Conservation (phyloP, 129 eudicot species). For the Ambrosia artemisiifolia region DNA sequence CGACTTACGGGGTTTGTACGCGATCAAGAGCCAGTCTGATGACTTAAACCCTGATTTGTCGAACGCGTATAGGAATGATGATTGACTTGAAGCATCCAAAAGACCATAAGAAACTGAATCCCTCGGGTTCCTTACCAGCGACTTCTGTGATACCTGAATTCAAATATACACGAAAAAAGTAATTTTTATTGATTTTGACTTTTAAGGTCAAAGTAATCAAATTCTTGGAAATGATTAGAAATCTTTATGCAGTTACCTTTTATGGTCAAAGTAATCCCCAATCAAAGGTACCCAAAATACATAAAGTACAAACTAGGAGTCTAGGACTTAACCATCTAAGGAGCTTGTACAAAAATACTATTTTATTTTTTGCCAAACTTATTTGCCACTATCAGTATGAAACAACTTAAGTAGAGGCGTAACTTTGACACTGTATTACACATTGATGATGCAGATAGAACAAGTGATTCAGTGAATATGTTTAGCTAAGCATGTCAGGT, state of each 20-base stretch:
- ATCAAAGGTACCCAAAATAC: neutral
- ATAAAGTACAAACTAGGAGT: too few relatives aligned
- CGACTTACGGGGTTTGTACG: constrained; percentile 70
- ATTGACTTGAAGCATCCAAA: constrained; percentile 65
- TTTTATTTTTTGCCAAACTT: neutral
- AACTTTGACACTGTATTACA: neutral
- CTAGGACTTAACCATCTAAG: neutral
- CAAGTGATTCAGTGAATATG: too few relatives aligned
- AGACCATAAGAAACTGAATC: constrained; percentile 65
- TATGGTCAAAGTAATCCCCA: neutral
- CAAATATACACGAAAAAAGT: neutral
- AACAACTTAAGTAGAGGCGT: neutral
- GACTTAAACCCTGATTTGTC: constrained; percentile 69
- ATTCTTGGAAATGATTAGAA: too few relatives aligned
- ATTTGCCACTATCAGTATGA: neutral
- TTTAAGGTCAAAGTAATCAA: neutral
- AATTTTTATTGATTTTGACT: too few relatives aligned
- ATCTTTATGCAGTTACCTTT: too few relatives aligned
- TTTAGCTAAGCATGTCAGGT: too few relatives aligned
- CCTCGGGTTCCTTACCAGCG: constrained; percentile 59
- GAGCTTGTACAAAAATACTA: neutral
- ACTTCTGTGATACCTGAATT: constrained; percentile 70
- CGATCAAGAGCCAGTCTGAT: constrained; percentile 53
- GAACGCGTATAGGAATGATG: constrained; percentile 47
- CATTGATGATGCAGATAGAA: too few relatives aligned